A percentile compares a stretch with the other conserved stretches of the same genome.
These are phyloP conservation scores for Mucor racemosus DNA, from an alignment of 371 early-diverging fungal species.

Conservation along the genomic window DNA sequence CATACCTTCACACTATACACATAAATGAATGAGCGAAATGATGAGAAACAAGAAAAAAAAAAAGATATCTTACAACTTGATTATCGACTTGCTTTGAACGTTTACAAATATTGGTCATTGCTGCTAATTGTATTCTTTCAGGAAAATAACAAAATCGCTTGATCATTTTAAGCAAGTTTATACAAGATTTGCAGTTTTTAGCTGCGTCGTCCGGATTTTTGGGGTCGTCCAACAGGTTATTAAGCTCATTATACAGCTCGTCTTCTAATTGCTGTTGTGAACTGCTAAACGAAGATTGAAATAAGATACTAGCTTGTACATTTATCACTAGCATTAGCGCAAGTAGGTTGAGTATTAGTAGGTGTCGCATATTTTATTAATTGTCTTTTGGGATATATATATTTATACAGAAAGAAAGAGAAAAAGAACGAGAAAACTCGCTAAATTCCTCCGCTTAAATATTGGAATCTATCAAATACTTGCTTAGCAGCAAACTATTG, in stretches of 20 bases:
- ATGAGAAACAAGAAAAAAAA: neutral
- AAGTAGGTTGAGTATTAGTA: neutral
- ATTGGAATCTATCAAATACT: neutral
- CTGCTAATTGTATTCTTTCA: conserved; percentile 33
- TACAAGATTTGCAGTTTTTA: conserved; percentile 40
- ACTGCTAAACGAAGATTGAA: neutral
- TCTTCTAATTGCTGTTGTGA: conserved; percentile 74
- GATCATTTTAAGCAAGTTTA: conserved; percentile 37
- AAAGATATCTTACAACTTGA: conserved; percentile 39
- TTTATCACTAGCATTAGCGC: neutral
- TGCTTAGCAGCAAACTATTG: neutral
- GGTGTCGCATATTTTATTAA: neutral
- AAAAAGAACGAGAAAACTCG: neutral
- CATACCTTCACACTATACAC: conserved; percentile 49
- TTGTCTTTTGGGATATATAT: neutral
- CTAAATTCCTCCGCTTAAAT: conserved; percentile 1
- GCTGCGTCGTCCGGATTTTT: conserved; percentile 16
- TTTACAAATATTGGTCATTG: conserved; percentile 42
- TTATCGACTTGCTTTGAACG: conserved; percentile 36
- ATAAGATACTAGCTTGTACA: neutral
- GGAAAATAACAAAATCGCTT: conserved; percentile 46
- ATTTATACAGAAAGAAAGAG: neutral
- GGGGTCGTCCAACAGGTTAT: neutral
- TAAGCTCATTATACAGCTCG: neutral
- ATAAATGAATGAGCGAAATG: neutral